These are phyloP conservation scores for Geoglossum glabrum DNA, from an alignment of 495 filamentous ascomycete genomes.

Conservation along the genomic window DNA sequence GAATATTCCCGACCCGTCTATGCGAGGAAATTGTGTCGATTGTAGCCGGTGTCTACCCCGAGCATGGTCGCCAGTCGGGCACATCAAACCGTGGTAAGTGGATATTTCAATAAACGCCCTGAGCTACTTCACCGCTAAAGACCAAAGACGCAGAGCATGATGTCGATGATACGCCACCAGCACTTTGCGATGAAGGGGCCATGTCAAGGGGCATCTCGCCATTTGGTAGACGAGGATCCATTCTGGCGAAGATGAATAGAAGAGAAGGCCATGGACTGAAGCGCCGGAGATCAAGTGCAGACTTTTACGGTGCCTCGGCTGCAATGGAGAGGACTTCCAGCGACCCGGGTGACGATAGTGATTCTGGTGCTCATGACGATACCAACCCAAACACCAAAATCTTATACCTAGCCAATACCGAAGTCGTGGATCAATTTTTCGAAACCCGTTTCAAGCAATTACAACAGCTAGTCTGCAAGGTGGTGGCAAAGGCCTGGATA, in stretches of 20 bases:
- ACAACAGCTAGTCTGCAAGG: conserved; percentile 55
- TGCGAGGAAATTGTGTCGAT: not conserved
- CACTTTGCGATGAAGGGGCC: not conserved
- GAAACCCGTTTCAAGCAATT: conserved; percentile 40
- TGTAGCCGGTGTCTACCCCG: not conserved
- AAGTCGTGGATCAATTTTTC: conserved; percentile 29
- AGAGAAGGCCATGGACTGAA: not conserved
- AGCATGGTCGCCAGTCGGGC: not conserved
- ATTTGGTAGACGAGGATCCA: not conserved
- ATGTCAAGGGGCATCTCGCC: not conserved
- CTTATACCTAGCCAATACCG: not conserved
- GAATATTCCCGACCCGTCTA: not conserved
- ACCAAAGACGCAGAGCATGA: conserved; percentile 1
- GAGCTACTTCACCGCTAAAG: not conserved
- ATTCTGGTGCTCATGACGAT: not conserved
- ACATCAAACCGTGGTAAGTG: not conserved
- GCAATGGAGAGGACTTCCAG: not conserved
- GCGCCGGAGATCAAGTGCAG: conserved; percentile 3
- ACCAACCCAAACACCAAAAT: not conserved
- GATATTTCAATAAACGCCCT: not conserved
- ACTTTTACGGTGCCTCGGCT: not conserved
- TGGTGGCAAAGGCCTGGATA: conserved; percentile 61
- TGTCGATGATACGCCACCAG: not conserved
- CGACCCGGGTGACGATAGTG: conserved; percentile 2
- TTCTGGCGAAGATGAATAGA: not conserved